A percentile compares a stretch with the other conserved stretches of the same genome.
These are phyloP conservation scores for Stachybotrys echinatus DNA, from an alignment of 2,329 filamentous ascomycete genomes.

Conservation along the genomic window DNA sequence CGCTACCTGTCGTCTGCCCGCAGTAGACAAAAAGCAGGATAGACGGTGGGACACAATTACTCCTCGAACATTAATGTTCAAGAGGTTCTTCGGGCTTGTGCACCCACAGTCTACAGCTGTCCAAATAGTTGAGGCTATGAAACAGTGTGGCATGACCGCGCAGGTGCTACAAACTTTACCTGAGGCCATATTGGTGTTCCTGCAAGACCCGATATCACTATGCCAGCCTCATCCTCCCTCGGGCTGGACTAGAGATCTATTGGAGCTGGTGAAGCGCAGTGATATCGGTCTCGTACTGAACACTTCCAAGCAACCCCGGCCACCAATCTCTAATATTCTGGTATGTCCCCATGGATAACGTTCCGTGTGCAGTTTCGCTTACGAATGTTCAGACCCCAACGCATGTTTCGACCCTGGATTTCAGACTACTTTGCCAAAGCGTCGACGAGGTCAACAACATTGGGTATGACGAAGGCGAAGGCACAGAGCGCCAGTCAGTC, in stretches of 20 bases:
- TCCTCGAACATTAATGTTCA: conserved; percentile 66
- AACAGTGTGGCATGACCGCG: conserved; percentile 60
- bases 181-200: conserved; percentile 72
- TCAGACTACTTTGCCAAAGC: conserved; percentile 69
- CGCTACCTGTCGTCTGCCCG: conserved; percentile 26
- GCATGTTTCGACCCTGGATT: conserved; percentile 66
- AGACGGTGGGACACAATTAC: conserved; percentile 43
- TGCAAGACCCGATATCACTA: conserved; percentile 78
- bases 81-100: conserved; percentile 59
- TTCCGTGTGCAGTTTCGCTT: conserved; percentile 14
- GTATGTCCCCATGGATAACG: conserved; percentile 22
- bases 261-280: conserved; percentile 73
- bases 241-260: conserved; percentile 65
- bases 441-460: conserved; percentile 54
- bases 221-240: conserved; percentile 80
- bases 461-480: conserved; percentile 71
- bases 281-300: conserved; percentile 68
- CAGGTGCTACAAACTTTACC: conserved; percentile 76
- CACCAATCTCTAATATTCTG: conserved; percentile 31
- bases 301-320: conserved; percentile 24
- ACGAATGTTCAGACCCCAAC: conserved; percentile 45
- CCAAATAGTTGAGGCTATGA: conserved; percentile 69
- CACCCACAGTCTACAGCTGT: conserved; percentile 44
- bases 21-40: conserved; percentile 28
- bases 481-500: conserved; percentile 76